phyloP scores from a whole-genome alignment of 352 stramenopile genomes.

The Phytophthora brassicae region DNA sequence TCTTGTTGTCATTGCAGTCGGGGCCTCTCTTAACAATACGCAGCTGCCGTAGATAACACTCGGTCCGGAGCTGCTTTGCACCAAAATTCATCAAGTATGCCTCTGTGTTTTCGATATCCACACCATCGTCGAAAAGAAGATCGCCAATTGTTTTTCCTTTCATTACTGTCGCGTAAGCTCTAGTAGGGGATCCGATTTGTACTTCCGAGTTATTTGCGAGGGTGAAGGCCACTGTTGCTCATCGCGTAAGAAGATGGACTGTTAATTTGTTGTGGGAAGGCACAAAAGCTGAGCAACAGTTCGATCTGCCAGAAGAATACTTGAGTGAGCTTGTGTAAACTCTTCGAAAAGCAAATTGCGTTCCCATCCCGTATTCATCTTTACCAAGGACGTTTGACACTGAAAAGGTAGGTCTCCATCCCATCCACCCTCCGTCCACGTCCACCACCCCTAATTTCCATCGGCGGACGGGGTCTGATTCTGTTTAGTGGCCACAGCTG shows the following conservation, averaged over 20 bases:
- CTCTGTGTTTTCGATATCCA: background rate
- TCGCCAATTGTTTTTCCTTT: background rate
- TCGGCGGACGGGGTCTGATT: slow-evolving; percentile 5
- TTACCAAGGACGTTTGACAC: background rate
- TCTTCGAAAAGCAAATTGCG: no score
- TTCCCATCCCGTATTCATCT: background rate
- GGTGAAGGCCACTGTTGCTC: no score
- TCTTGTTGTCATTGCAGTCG: slow-evolving; percentile 3
- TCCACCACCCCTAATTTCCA: background rate
- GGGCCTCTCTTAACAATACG: slow-evolving; percentile 6
- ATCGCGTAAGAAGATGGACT: no score
- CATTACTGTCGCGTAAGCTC: no score
- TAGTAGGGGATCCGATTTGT: no score
- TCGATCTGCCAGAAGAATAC: no score
- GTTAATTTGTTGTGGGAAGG: no score
- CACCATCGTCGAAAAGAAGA: background rate
- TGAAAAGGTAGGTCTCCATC: background rate
- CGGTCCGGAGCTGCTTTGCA: background rate
- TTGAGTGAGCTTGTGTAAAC: no score
- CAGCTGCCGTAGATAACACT: slow-evolving; percentile 2
- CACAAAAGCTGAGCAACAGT: no score
- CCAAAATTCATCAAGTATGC: background rate
- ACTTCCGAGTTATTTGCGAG: no score
- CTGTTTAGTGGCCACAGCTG: background rate
- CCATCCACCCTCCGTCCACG: slow-evolving; percentile 5